Evolutionary conservation across 2,329 filamentous ascomycete genomes (phyloP), one percentile per base, ranked within the genome.

Genomic region (Curvularia eragrostidis): DNA sequence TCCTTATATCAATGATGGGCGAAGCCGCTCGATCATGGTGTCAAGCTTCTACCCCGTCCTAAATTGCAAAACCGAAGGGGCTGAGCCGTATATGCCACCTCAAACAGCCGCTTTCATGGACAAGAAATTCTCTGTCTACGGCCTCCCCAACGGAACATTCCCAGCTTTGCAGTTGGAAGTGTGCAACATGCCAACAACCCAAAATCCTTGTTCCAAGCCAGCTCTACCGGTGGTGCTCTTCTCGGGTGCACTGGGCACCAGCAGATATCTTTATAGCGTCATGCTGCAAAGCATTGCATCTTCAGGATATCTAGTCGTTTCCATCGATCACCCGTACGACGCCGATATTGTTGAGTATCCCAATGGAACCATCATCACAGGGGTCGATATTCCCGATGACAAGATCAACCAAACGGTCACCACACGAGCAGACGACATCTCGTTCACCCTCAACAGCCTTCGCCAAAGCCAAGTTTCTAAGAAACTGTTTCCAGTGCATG

Each of bases 251-350:
- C 72, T 79, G n/a, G 77, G 75, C 3, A 76, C 76, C 19, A 78
- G 80, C 0, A 75, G 82, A 1, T 65, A 80, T 1, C 42, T 81
- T 0, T 81, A 84, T 63, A 77, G 71, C 7, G 75, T 72, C 3
- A 75, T 80, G 64, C 77, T 80, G 3, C 76, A 78, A 13, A 78
- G 79, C 0, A 67, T 85, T 1, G 81, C 83, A 0, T 80, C 79
- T 34, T 69, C 77, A 6, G 83, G 83, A 0, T 83, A 79, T 50
- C 62, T 78, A 0, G 80, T 85, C 3, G 66, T 84, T 15, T 76
- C 81, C 0, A 70, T 85, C 13, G 83, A 85, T 48, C 82, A 84
- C 30, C 76, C 82, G 0, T 83, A 81, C 54, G 83, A 85, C 38
- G 74, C 79, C 0, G 62, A 71, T 1, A 66, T 82, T 9, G 78